Percentiles rank a stretch among this genome's conserved stretches.
Conservation (phyloP, 1,139 yeast species). For the Scheffersomyces segobiensis region DNA sequence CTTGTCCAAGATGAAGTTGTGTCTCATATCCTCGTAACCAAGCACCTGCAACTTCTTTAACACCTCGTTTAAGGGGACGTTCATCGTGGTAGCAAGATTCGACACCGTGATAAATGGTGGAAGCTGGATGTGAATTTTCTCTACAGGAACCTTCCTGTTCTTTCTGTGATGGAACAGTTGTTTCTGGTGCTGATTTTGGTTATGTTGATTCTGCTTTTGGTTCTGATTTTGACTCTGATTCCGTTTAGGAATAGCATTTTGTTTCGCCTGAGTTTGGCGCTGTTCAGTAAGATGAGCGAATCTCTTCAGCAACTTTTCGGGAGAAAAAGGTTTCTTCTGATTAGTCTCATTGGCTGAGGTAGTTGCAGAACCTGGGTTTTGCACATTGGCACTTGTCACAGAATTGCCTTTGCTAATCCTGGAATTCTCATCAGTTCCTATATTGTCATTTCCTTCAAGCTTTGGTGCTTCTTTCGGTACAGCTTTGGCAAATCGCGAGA, state of each 20-base stretch:
- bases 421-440: background rate
- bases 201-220: background rate
- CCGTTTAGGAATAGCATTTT: background rate
- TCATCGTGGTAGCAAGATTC: constrained; percentile 71
- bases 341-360: constrained; percentile 8
- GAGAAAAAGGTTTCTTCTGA: background rate
- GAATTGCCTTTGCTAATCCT: background rate
- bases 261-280: background rate
- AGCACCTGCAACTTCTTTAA: constrained; percentile 58
- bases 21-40: constrained; percentile 77
- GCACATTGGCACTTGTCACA: constrained; percentile 7
- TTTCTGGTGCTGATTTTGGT: constrained; percentile 1
- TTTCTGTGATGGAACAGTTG: constrained; percentile 8
- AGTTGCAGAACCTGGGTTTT: constrained; percentile 15
- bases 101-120: constrained; percentile 78
- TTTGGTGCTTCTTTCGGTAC: background rate
- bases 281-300: background rate
- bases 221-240: background rate
- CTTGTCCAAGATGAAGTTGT: constrained; percentile 78
- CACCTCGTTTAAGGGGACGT: constrained; percentile 62
- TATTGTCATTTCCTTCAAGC: background rate
- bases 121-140: constrained; percentile 45
- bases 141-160: constrained; percentile 11
- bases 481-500: constrained; percentile 19
- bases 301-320: background rate